Percentiles rank a stretch among this genome's conserved stretches.
Conservation (phyloP, 352 stramenopile genomes). For the Phytophthora ohioensis region DNA sequence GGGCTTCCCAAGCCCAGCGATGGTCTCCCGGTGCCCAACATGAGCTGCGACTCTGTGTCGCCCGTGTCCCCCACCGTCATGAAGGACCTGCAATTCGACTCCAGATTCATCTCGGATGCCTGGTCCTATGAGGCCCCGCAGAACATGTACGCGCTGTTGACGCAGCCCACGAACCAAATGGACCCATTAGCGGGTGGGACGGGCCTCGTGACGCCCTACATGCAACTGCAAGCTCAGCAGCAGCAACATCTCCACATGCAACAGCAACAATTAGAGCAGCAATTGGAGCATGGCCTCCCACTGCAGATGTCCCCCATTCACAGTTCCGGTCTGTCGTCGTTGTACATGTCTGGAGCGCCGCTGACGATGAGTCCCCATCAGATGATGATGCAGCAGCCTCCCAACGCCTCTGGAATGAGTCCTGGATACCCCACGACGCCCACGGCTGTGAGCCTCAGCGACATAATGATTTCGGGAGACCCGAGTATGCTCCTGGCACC, state of each 20-base stretch:
- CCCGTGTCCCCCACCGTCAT: constrained; percentile 40
- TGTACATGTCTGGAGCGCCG: constrained; percentile 45
- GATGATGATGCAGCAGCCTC: constrained; percentile 43
- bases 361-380: constrained; percentile 45
- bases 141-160: constrained; percentile 63
- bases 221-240: constrained; percentile 44
- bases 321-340: constrained; percentile 31
- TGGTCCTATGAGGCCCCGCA: constrained; percentile 61
- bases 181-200: constrained; percentile 39
- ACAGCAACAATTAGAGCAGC: constrained; percentile 40
- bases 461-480: constrained; percentile 60
- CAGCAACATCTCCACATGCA: constrained; percentile 48
- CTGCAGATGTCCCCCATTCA: constrained; percentile 44
- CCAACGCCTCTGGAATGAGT: constrained; percentile 25
- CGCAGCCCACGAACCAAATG: constrained; percentile 38
- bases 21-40: constrained; percentile 32
- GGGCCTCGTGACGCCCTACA: constrained; percentile 47
- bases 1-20: constrained; percentile 33
- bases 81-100: constrained; percentile 61
- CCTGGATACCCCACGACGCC: constrained; percentile 38
- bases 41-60: constrained; percentile 37
- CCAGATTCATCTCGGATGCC: constrained; percentile 53
- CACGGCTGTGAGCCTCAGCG: constrained; percentile 44
- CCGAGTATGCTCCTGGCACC: constrained; percentile 50
- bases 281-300: constrained; percentile 29